phyloP scores from a whole-genome alignment of 176 grass and related monocot species.

The Juncus effusus region DNA sequence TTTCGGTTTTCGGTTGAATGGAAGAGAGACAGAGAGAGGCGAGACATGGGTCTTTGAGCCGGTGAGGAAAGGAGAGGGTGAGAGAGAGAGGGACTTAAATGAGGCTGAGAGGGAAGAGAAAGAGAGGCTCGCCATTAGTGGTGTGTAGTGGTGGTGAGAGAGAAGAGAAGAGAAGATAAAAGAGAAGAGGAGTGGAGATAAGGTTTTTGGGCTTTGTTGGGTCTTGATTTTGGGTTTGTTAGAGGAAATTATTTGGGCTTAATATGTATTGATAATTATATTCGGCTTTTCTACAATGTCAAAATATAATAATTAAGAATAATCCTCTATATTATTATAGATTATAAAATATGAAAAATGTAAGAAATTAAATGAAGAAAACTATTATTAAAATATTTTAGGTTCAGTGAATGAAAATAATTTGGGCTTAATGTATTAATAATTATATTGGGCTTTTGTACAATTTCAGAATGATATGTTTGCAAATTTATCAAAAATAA shows the following conservation, averaged over 20 bases:
- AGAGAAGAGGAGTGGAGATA: background rate
- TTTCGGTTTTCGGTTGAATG: slow-evolving; percentile 11
- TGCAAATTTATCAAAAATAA: no score
- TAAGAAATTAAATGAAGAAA: no score
- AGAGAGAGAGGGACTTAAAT: slow-evolving; percentile 63
- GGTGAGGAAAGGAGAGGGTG: slow-evolving; percentile 31
- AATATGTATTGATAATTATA: background rate
- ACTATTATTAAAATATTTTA: no score
- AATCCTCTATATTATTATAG: no score
- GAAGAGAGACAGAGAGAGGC: slow-evolving; percentile 25
- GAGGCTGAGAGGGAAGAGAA: slow-evolving; percentile 48
- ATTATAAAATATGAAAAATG: no score
- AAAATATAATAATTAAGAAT: no score
- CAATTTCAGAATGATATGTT: no score
- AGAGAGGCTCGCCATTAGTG: slow-evolving; percentile 51
- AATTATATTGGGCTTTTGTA: no score
- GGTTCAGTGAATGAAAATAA: no score
- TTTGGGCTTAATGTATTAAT: no score
- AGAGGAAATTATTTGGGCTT: background rate
- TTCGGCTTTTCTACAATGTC: no score
- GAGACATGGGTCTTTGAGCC: slow-evolving; percentile 14
- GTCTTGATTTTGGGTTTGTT: background rate
- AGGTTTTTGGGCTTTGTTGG: slow-evolving; percentile 19
- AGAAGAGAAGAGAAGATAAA: slow-evolving; percentile 17
- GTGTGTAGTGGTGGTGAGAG: slow-evolving; percentile 3